phyloP scores from a whole-genome alignment of 2,329 filamentous ascomycete species.

The Colletotrichum brevisporum region DNA sequence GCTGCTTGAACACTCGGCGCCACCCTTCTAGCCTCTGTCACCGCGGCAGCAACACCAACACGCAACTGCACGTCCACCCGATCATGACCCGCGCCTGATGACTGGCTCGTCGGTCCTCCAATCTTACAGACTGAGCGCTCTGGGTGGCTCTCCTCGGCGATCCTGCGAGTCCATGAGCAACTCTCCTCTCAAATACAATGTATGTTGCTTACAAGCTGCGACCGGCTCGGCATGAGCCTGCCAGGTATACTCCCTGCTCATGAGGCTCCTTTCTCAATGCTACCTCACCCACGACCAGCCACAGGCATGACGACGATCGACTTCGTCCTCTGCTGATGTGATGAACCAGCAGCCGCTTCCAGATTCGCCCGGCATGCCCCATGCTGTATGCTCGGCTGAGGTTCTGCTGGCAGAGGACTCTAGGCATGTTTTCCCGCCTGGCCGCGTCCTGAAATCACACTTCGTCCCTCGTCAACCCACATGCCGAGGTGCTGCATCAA shows the following conservation, averaged over 20 bases:
- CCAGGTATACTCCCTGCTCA: conserved; percentile 1
- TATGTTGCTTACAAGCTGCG: not conserved
- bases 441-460: too few species aligned
- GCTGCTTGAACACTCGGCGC: not conserved
- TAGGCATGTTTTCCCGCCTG: not conserved
- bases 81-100: not conserved
- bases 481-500: not conserved
- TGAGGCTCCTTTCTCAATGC: conserved; percentile 1
- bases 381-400: not conserved
- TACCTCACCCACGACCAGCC: conserved; percentile 17
- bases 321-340: not conserved
- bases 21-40: not conserved
- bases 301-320: conserved; percentile 18
- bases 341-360: conserved; percentile 4
- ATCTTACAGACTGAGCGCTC: too few species aligned
- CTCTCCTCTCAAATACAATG: too few species aligned
- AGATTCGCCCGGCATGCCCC: not conserved
- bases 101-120: not conserved
- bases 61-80: not conserved
- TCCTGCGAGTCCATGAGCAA: too few species aligned
- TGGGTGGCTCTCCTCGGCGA: too few species aligned
- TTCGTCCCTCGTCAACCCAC: too few species aligned
- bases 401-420: not conserved
- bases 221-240: not conserved
- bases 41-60: too few species aligned